Percentiles rank a stretch among this genome's conserved stretches.
phyloP scores from a whole-genome alignment of 2,329 filamentous ascomycete genomes.

The Ophiostoma quercus region DNA sequence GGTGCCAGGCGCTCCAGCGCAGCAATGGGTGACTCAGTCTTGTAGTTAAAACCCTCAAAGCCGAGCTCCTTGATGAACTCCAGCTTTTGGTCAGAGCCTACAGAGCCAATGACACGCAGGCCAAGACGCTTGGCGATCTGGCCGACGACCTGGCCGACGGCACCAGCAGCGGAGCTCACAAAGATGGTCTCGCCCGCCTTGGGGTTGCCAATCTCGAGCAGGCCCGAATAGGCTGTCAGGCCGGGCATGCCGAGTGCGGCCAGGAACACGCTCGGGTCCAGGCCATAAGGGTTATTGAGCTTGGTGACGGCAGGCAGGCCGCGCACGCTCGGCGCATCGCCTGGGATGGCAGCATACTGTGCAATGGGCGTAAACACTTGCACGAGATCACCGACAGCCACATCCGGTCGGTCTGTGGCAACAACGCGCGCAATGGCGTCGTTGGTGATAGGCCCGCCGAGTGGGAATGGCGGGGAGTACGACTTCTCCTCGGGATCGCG shows the following conservation, averaged over 20 bases:
- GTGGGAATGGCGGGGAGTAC: slow-evolving; percentile 58
- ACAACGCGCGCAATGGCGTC: slow-evolving; percentile 61
- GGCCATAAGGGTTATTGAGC: slow-evolving; percentile 62
- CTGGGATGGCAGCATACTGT: slow-evolving; percentile 58
- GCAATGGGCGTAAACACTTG: slow-evolving; percentile 54
- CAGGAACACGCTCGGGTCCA: slow-evolving; percentile 64
- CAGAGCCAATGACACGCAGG: slow-evolving; percentile 71
- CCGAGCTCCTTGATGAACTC: slow-evolving; percentile 56
- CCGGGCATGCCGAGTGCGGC: slow-evolving; percentile 56
- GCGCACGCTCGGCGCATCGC: slow-evolving; percentile 34
- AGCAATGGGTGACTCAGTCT: slow-evolving; percentile 66
- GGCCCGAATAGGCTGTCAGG: slow-evolving; percentile 49
- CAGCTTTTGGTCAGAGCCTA: slow-evolving; percentile 74
- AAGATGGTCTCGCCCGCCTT: slow-evolving; percentile 77
- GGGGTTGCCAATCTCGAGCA: slow-evolving; percentile 66
- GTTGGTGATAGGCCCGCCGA: slow-evolving; percentile 61
- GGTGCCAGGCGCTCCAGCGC: slow-evolving; percentile 68
- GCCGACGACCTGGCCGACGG: slow-evolving; percentile 76
- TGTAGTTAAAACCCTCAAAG: slow-evolving; percentile 77
- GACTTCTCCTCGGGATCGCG: slow-evolving; percentile 59
- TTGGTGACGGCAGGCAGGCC: slow-evolving; percentile 58
- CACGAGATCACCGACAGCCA: slow-evolving; percentile 63
- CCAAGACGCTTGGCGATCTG: slow-evolving; percentile 80
- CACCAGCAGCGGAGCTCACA: slow-evolving; percentile 72
- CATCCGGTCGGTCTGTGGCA: slow-evolving; percentile 57